Base-by-base conservation (phyloP, 352 stramenopile species). In the Phytophthora palmivora region DNA sequence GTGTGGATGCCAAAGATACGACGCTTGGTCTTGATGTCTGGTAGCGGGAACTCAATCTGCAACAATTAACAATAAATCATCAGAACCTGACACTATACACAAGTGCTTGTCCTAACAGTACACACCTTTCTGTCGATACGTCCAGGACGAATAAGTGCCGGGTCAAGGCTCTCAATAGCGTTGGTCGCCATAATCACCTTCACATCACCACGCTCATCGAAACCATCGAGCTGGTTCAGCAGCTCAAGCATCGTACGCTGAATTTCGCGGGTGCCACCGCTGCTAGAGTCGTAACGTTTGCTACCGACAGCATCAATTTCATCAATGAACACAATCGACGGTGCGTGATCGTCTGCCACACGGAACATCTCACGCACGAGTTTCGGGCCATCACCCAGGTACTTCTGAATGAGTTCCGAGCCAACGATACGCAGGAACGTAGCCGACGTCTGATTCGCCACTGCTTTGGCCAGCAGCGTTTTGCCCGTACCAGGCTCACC, bases 171-270 rank as follows among this genome's bases (percentile, higher is more conserved):
- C 64, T 99, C 98, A 65, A 99, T 99, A 51, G 97, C 94, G 78
- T 99, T 99, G 5, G 98, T 99, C 7, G 98, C 98, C 98, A 99
- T 99, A 74, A 99, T 99, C 42, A 99, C 90, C 89, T 99, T 99
- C 50, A 99, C 97, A 67, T 99, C 97, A 10, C 96, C 96, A 36
- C 97, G 88, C 77, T 99, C 97, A 72, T 99, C 98, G 63, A 99
- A 99, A 39, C 98, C 98, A 77, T 99, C 98, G 39, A 99, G 87
- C 81, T 99, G 98, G 79, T 99, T 99, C 9, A 99, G 79, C 28
- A 99, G 85, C 79, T 99, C 98, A 45, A 99, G 87, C 98, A 99
- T 99, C 37, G 98, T 99, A 72, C 98, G 96, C 85, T 99, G 98
- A 69, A 99, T 99, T 82, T 99, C 98, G 55, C 96, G 85, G 1